Evolutionary conservation across 164 flowering plant genomes (phyloP).

Genomic region (Kalanchoe fedtschenkoi): DNA sequence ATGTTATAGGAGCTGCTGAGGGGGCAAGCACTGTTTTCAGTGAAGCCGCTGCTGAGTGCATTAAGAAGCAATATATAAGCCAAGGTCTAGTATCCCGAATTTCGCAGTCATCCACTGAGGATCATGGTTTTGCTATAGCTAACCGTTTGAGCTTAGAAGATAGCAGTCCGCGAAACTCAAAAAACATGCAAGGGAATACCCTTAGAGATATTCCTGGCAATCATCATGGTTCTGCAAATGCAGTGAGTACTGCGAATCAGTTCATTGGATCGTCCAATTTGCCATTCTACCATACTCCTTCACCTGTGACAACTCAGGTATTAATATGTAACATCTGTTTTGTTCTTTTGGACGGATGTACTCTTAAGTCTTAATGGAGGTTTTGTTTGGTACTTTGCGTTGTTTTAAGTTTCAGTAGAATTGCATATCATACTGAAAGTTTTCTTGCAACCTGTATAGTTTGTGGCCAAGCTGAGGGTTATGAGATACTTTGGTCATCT

Average conservation of each 20-base stretch:
- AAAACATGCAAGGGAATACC: constrained; percentile 33
- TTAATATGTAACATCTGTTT: constrained; percentile 2
- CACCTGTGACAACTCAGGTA: constrained; percentile 82
- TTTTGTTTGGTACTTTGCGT: no score
- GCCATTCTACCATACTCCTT: constrained; percentile 77
- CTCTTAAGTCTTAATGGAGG: background rate
- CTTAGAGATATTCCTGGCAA: constrained; percentile 43
- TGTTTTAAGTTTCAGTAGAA: no score
- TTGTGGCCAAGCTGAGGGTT: no score
- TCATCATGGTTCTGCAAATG: constrained; percentile 27
- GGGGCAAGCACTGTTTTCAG: constrained; percentile 67
- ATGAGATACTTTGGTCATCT: no score
- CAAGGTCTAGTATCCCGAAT: constrained; percentile 34
- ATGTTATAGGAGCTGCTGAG: constrained; percentile 69
- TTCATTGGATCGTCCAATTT: constrained; percentile 39
- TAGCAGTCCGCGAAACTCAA: constrained; percentile 51
- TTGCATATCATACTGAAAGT: no score
- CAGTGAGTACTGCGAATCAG: constrained; percentile 33
- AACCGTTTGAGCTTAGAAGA: constrained; percentile 38
- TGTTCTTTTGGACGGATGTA: no score
- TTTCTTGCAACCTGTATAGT: no score
- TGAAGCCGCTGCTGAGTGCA: constrained; percentile 59
- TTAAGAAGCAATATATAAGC: constrained; percentile 48
- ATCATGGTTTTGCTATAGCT: constrained; percentile 23
- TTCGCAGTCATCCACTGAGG: constrained; percentile 31